These are phyloP conservation scores for Barnettozyma salicaria DNA, from an alignment of 805 yeast species.

Conservation along the genomic window DNA sequence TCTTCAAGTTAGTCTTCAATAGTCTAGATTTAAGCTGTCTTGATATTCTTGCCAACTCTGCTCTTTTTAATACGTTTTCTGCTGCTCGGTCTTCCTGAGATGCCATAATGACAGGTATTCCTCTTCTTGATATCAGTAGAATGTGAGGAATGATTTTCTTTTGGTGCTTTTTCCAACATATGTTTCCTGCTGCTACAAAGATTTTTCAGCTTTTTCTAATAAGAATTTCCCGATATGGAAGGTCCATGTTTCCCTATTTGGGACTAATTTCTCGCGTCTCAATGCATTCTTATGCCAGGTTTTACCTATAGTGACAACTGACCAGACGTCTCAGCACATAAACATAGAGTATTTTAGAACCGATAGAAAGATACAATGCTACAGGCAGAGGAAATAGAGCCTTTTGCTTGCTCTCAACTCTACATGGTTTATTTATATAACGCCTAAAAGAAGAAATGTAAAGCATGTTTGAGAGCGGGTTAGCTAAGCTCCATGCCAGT, in stretches of 20 bases:
- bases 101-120: conserved; percentile 10
- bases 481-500: no score
- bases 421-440: no score
- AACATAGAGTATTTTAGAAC: no score
- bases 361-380: no score
- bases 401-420: no score
- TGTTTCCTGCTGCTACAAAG: not conserved
- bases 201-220: no score
- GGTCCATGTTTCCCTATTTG: conserved; percentile 1
- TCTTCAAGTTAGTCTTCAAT: conserved; percentile 35
- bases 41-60: conserved; percentile 40
- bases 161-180: not conserved
- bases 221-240: not conserved
- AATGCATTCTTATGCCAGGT: not conserved
- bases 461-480: no score
- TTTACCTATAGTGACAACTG: no score
- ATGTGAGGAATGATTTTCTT: not conserved
- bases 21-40: conserved; percentile 38
- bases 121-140: no score
- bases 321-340: no score
- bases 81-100: conserved; percentile 36
- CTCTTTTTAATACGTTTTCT: conserved; percentile 39
- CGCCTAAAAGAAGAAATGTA: no score
- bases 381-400: no score
- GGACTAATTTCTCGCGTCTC: conserved; percentile 4